Evolutionary conservation across 176 grass and related monocot genomes (phyloP).

Genomic region (Avena eriantha): DNA sequence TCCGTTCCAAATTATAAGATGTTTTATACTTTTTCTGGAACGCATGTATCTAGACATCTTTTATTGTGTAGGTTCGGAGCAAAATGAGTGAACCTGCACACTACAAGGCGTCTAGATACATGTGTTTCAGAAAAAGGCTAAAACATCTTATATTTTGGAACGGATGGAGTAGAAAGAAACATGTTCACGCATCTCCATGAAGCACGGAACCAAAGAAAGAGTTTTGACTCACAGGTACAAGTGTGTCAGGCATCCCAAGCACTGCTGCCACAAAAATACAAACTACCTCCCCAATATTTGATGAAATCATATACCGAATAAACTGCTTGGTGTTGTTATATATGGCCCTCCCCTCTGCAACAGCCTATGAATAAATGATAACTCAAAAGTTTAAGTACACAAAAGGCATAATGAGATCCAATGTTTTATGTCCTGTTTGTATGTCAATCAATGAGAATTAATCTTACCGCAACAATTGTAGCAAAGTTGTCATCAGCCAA

Average conservation of each 20-base stretch:
- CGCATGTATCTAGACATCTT: too few species aligned
- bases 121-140: too few species aligned
- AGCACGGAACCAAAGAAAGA: neutral
- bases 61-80: too few species aligned
- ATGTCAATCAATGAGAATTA: constrained; percentile 38
- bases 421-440: constrained; percentile 34
- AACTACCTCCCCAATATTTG: constrained; percentile 98
- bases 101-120: too few species aligned
- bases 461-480: constrained; percentile 96
- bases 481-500: constrained; percentile 99
- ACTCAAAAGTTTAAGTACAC: constrained; percentile 40
- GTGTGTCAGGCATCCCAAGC: constrained; percentile 96
- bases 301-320: constrained; percentile 99
- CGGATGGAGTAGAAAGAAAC: neutral
- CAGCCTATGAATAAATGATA: constrained; percentile 74
- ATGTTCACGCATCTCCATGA: constrained; percentile 1
- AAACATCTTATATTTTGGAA: too few species aligned
- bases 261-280: constrained; percentile 99
- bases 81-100: too few species aligned
- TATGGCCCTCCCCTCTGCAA: constrained; percentile 97
- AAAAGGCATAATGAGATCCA: constrained; percentile 31
- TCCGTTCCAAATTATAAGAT: too few species aligned
- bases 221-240: constrained; percentile 82
- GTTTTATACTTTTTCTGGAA: too few species aligned
- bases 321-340: constrained; percentile 99